Conservation (phyloP, 2,329 filamentous ascomycete species). For the Diaporthe sp. region DNA sequence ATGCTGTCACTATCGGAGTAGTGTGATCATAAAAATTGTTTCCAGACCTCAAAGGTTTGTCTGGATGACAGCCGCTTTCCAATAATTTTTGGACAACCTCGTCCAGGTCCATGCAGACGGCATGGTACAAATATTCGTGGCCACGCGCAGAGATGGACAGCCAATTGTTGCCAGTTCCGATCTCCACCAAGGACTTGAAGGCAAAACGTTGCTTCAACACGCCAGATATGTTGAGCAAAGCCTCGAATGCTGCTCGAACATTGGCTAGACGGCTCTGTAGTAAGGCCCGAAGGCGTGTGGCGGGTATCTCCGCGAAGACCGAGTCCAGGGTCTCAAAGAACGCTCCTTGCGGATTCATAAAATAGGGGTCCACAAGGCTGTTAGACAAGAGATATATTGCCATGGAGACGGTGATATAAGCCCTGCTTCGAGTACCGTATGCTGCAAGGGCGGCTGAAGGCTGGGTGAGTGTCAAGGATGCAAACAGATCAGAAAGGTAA, state of each 20-base stretch:
- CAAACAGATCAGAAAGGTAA: not conserved
- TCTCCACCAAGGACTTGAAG: not conserved
- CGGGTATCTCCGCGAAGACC: not conserved
- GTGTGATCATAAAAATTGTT: accelerated
- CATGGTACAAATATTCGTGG: not conserved
- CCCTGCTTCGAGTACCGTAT: not conserved
- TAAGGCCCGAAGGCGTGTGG: not conserved
- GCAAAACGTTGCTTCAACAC: not conserved
- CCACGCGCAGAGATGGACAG: not conserved
- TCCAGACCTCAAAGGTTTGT: not conserved
- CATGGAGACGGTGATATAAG: not conserved
- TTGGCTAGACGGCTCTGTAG: not conserved
- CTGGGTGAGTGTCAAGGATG: not conserved
- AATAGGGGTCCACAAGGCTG: not conserved
- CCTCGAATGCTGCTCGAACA: not conserved
- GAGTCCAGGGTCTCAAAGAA: not conserved
- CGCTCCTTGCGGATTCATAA: not conserved
- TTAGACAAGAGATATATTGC: not conserved
- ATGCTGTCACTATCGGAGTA: not conserved
- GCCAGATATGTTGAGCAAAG: not conserved
- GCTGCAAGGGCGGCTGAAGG: not conserved
- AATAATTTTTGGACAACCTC: not conserved
- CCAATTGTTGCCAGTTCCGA: not conserved
- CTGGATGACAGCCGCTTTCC: not conserved
- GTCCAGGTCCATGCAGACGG: not conserved